A percentile compares a stretch with the other conserved stretches of the same genome.
Evolutionary conservation across 2,329 filamentous ascomycete genomes (phyloP).

Genomic region (Akanthomyces lecanii): DNA sequence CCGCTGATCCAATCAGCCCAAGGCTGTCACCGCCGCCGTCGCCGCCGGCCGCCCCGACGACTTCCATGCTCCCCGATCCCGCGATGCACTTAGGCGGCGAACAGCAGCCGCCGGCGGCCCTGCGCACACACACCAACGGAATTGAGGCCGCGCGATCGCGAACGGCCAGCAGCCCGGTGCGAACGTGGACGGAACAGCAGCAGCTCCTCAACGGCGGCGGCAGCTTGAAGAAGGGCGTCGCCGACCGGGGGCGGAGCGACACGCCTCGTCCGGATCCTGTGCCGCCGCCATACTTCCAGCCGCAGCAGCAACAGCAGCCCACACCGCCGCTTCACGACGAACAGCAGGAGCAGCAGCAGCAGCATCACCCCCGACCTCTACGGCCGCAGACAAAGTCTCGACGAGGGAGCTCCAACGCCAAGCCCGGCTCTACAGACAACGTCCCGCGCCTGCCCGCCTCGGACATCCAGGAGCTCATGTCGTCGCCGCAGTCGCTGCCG

Average conservation of each 20-base stretch:
- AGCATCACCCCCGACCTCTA: not conserved
- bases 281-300: not conserved
- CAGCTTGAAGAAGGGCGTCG: not conserved
- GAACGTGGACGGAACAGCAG: conserved; percentile 13
- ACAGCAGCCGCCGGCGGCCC: not conserved
- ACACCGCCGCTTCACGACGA: conserved; percentile 5
- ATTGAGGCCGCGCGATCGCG: not conserved
- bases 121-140: not conserved
- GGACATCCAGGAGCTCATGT: conserved; percentile 55
- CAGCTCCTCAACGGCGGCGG: not conserved
- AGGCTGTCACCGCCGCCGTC: conserved; percentile 19
- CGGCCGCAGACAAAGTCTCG: conserved; percentile 18
- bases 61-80: not conserved
- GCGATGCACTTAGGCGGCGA: not conserved
- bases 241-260: conserved; percentile 10
- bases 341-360: not conserved
- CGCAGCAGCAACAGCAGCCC: not conserved
- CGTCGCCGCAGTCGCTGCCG: conserved; percentile 55
- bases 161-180: conserved; percentile 13
- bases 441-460: conserved; percentile 53
- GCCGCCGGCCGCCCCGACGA: not conserved
- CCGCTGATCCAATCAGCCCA: conserved; percentile 23
- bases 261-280: not conserved
- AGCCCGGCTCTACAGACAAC: conserved; percentile 36
- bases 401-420: conserved; percentile 29